Percentiles rank a stretch among this genome's conserved stretches.
These are phyloP conservation scores for Neurospora discreta DNA, from an alignment of 495 filamentous ascomycete species.

Conservation along the genomic window DNA sequence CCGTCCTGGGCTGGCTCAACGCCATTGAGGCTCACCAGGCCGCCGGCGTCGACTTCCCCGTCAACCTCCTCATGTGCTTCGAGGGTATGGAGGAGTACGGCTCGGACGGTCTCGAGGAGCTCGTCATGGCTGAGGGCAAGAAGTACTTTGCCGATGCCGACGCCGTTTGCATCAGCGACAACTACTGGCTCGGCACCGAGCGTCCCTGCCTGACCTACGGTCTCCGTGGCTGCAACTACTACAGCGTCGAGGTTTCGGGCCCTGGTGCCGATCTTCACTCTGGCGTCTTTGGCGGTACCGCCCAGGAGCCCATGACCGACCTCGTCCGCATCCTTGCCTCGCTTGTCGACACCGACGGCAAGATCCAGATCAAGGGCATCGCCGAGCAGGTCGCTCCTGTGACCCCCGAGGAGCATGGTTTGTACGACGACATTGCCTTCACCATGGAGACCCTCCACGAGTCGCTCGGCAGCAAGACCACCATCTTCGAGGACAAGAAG, in stretches of 20 bases:
- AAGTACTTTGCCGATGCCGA: conserved; percentile 90
- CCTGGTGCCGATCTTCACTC: conserved; percentile 91
- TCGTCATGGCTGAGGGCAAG: conserved; percentile 80
- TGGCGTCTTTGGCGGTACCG: conserved; percentile 90
- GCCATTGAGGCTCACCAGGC: conserved; percentile 95
- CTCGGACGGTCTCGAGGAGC: conserved; percentile 89
- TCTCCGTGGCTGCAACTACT: conserved; percentile 96
- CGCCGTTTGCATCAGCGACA: conserved; percentile 96
- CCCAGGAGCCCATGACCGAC: conserved; percentile 97
- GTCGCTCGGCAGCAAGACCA: conserved; percentile 75
- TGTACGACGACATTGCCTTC: conserved; percentile 82
- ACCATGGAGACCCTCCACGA: conserved; percentile 92
- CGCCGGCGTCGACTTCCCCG: conserved; percentile 86
- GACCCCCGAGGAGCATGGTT: conserved; percentile 69
- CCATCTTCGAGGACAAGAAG: conserved; percentile 78
- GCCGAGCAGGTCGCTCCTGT: conserved; percentile 83
- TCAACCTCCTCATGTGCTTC: conserved; percentile 99
- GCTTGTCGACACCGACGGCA: conserved; percentile 80
- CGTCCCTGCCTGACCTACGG: conserved; percentile 97
- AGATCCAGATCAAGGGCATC: conserved; percentile 81
- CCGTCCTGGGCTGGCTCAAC: conserved; percentile 94
- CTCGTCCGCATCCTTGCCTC: conserved; percentile 67
- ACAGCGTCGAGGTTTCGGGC: conserved; percentile 74
- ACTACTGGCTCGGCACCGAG: conserved; percentile 99
- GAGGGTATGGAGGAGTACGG: conserved; percentile 99